Percentiles rank a stretch among this genome's conserved stretches.
These are phyloP conservation scores for Tinospora cordifolia DNA, from an alignment of 164 flowering plant genomes.

Conservation along the genomic window DNA sequence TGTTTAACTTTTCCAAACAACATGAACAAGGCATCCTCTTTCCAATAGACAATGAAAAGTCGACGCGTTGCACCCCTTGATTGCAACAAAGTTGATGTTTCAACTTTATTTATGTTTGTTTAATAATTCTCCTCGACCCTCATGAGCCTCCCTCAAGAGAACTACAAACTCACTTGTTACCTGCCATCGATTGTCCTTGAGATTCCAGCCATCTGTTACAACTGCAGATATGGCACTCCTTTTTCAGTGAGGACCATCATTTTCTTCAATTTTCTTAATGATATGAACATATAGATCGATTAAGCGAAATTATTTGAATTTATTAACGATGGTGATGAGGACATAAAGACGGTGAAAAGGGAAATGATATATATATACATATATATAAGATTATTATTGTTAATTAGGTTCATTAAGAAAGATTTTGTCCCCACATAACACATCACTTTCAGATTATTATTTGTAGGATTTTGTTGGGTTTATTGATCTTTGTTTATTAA, in stretches of 20 bases:
- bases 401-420: too few species aligned
- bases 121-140: background rate
- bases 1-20: constrained; percentile 1
- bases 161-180: background rate
- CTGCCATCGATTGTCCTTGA: background rate
- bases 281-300: background rate
- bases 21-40: background rate
- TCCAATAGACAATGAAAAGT: constrained; percentile 7
- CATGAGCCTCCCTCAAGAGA: background rate
- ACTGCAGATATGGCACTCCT: background rate
- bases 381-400: background rate
- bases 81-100: constrained; percentile 16
- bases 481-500: background rate
- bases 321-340: constrained; percentile 9
- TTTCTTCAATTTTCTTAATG: background rate
- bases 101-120: background rate
- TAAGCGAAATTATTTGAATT: background rate
- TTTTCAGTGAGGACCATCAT: background rate
- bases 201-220: background rate
- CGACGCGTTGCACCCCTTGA: constrained; percentile 6
- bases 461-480: constrained; percentile 9
- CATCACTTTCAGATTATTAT: constrained; percentile 9
- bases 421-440: constrained; percentile 14
- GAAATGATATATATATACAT: constrained; percentile 5
- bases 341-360: constrained; percentile 14